Evolutionary conservation across 305 asterid species (phyloP), one percentile per base, ranked within the genome.

Genomic region (Solanum chacoense): DNA sequence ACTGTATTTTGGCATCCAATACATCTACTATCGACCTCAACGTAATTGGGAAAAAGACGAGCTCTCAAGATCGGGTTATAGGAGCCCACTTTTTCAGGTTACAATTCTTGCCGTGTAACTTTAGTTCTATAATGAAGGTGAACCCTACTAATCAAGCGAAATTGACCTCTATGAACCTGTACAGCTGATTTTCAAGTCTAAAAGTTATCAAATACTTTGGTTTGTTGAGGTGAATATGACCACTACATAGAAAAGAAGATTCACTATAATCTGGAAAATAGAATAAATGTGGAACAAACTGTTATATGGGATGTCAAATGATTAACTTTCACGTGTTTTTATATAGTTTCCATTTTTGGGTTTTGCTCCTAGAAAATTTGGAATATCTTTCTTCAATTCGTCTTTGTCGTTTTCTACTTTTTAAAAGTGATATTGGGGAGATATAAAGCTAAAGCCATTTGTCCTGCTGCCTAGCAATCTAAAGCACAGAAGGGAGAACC

Each of bases 61-160:
- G 92, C 90, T 95, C 99, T 91, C 98, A 94, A 88, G 97, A 95
- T 85, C 97, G 98, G 91, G 89, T 97, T 73, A 92, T 97, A 90
- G 99, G 99, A 83, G 99, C 99, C 63, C 99, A 97, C 93, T 97
- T 97, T 94, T 97, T 97, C 97, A 96, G 99, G 99, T 97, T 89
- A 78, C 65, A 6, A 85, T 67, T 45, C 88, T 63, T 89, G 69
- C 91, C 81, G 36, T n/a, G 69, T 89, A 29, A 83, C 40, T 87
- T 34, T 40, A 26, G 28, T 34, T 18, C 69, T 31, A 35, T 24
- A 24, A n/a, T 12, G 31, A 86, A 37, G 69, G 28, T 29, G 10
- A 18, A 81, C 26, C 42, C 22, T 50, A 50, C 42, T 50, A 83
- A 83, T 83, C 73, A 31, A 50, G 87, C 0, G 38, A 83, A 83